Conservation (phyloP, 2,329 filamentous ascomycete genomes). For the Neonectria sp. region DNA sequence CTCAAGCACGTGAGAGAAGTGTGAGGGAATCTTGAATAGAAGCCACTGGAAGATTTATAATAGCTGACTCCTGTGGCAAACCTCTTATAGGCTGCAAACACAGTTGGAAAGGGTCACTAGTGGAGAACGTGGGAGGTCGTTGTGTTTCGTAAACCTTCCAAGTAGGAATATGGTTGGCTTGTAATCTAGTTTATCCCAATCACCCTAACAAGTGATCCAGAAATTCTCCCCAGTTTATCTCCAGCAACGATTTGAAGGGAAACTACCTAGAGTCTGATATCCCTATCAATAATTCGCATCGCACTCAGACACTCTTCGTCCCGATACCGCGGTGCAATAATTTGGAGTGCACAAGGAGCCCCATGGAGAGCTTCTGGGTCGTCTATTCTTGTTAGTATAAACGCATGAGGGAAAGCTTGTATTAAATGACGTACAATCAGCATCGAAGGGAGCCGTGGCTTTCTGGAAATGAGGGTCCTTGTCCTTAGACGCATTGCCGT, state of each 20-base stretch:
- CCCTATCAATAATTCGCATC: constrained; percentile 38
- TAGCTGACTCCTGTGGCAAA: no score
- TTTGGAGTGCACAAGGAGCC: constrained; percentile 37
- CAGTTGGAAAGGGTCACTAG: no score
- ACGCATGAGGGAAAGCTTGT: fast-evolving
- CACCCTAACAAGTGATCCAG: no score
- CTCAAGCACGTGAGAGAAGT: no score
- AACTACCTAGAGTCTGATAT: constrained; percentile 10
- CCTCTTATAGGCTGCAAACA: no score
- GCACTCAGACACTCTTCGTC: constrained; percentile 43
- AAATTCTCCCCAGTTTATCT: neutral
- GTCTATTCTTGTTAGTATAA: constrained; percentile 23
- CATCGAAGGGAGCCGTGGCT: constrained; percentile 34
- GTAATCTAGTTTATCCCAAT: neutral
- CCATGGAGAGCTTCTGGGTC: constrained; percentile 34
- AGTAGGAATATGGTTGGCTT: no score
- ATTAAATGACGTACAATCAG: constrained; percentile 35
- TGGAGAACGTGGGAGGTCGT: no score
- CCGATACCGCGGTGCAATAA: constrained; percentile 37
- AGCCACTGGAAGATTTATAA: no score
- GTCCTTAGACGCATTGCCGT: constrained; percentile 34
- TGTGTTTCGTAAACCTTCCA: no score
- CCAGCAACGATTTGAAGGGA: neutral
- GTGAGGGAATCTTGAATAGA: no score
- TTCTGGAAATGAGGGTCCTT: constrained; percentile 31